These are phyloP conservation scores for Clarireedia paspali DNA, from an alignment of 2,329 filamentous ascomycete genomes.

Conservation along the genomic window DNA sequence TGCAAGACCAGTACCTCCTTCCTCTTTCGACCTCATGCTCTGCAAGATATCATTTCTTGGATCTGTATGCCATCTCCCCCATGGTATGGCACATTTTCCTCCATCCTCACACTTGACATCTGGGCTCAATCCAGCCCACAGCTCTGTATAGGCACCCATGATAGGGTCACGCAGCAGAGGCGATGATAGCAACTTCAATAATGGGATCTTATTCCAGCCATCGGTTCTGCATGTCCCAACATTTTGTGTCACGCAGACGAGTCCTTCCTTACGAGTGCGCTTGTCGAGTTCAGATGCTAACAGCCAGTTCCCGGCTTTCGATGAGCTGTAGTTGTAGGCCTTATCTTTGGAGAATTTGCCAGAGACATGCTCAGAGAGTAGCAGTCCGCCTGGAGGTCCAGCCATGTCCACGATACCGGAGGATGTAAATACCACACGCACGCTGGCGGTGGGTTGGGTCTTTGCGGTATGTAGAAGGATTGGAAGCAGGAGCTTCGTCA, in stretches of 20 bases:
- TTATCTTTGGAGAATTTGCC: not conserved
- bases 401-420: not conserved
- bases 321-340: slow-evolving; percentile 8
- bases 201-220: not conserved
- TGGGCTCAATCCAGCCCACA: not conserved
- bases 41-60: not conserved
- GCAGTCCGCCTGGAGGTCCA: not conserved
- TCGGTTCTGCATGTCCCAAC: slow-evolving; percentile 14
- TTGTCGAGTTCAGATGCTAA: slow-evolving; percentile 11
- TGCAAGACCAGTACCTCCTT: not conserved
- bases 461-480: slow-evolving; percentile 23
- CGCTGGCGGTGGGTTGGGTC: not conserved
- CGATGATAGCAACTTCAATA: not conserved
- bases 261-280: slow-evolving; percentile 4
- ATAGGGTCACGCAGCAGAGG: not conserved
- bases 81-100: not conserved
- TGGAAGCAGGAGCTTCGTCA: slow-evolving; percentile 31
- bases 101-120: not conserved
- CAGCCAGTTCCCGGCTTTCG: slow-evolving; percentile 17
- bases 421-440: not conserved
- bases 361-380: not conserved
- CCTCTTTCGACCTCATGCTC: not conserved
- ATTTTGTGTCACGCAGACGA: slow-evolving; percentile 15
- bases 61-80: not conserved
- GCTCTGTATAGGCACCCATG: slow-evolving; percentile 8